Evolutionary conservation across 2,329 filamentous ascomycete genomes (phyloP).

Genomic region (Septoria petroselini): DNA sequence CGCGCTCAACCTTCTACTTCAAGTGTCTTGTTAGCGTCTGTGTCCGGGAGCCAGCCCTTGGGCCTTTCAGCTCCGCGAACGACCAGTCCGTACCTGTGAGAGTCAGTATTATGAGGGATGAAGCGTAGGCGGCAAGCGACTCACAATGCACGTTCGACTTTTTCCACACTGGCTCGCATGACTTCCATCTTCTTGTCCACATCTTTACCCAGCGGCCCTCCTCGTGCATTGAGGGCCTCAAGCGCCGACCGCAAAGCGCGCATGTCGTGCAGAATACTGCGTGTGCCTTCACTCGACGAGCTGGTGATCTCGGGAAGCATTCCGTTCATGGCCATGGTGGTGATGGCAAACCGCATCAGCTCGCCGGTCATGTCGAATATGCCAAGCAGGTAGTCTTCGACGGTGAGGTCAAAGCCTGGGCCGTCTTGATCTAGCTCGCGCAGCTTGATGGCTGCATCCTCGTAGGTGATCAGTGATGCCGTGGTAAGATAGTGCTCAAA

Average conservation of each 20-base stretch:
- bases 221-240: slow-evolving; percentile 63
- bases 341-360: slow-evolving; percentile 94
- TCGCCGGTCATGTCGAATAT: slow-evolving; percentile 93
- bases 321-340: slow-evolving; percentile 74
- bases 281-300: slow-evolving; percentile 39
- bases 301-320: slow-evolving; percentile 45
- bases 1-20: slow-evolving; percentile 40
- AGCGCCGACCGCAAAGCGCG: slow-evolving; percentile 72
- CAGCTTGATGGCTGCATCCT: slow-evolving; percentile 52
- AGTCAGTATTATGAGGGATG: neutral
- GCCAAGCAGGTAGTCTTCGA: slow-evolving; percentile 84
- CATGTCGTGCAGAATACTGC: slow-evolving; percentile 75
- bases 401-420: slow-evolving; percentile 62
- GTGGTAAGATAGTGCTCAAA: slow-evolving; percentile 83
- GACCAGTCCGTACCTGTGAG: slow-evolving; percentile 68
- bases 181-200: slow-evolving; percentile 78
- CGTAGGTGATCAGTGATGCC: slow-evolving; percentile 68
- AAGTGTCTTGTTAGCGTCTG: slow-evolving; percentile 40
- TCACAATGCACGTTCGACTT: slow-evolving; percentile 68
- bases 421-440: slow-evolving; percentile 39
- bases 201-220: slow-evolving; percentile 58
- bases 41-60: slow-evolving; percentile 86
- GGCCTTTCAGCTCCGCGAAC: slow-evolving; percentile 86
- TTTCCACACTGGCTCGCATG: slow-evolving; percentile 84
- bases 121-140: neutral